Evolutionary conservation across 331 rosid genomes (phyloP).

Genomic region (Rosa hybrid): DNA sequence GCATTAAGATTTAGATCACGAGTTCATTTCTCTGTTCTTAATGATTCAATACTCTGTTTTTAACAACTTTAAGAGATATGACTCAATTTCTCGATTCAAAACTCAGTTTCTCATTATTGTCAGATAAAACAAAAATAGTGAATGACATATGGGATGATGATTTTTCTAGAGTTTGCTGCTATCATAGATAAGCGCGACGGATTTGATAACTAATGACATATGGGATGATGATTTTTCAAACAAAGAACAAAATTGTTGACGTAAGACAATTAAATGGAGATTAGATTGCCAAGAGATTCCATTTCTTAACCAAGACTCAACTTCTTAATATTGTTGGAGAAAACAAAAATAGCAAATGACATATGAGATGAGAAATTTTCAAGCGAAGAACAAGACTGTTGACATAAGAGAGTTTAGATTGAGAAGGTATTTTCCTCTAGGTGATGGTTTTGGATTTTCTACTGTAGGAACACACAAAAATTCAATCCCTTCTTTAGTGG

Average conservation of each 20-base stretch:
- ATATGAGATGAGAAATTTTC: no score
- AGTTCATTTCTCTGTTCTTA: neutral
- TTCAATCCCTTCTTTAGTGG: conserved; percentile 37
- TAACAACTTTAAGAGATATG: no score
- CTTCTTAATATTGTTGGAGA: no score
- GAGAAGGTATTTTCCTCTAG: neutral
- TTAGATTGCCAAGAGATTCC: neutral
- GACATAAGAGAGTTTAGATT: neutral
- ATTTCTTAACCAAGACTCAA: no score
- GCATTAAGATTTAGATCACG: neutral
- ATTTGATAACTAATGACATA: neutral
- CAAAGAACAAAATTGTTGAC: neutral
- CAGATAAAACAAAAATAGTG: neutral
- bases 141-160: neutral
- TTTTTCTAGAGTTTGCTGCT: no score
- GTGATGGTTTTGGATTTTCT: neutral
- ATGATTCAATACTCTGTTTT: neutral
- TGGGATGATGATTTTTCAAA: neutral
- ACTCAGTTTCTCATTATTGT: no score
- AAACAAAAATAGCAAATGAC: no score
- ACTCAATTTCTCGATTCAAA: no score
- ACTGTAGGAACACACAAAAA: neutral
- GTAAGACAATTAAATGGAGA: neutral
- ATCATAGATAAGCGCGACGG: no score
- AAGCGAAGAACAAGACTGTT: neutral